These are phyloP conservation scores for Blepharisma japonicum DNA, from an alignment of 73 alveolate species.

Conservation along the genomic window DNA sequence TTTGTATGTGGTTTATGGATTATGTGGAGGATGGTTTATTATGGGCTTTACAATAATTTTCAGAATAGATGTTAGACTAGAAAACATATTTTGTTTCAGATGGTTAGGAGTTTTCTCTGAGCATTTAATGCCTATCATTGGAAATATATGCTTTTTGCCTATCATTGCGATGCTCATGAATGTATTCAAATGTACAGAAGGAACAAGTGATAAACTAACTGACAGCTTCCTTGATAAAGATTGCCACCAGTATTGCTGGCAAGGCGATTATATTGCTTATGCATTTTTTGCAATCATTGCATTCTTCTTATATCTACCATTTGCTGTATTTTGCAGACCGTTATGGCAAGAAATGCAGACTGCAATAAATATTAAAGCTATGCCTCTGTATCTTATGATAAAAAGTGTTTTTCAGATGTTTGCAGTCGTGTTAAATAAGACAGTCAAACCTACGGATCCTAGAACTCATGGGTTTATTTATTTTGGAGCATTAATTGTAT, in stretches of 20 bases:
- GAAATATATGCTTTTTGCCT: not conserved
- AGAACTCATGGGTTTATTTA: not conserved
- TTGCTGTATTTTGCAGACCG: not conserved
- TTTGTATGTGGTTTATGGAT: not conserved
- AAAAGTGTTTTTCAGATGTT: not conserved
- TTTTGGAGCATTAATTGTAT: not conserved
- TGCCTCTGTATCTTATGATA: not conserved
- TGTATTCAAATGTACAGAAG: not conserved
- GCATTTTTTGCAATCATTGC: not conserved
- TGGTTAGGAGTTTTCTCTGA: not conserved
- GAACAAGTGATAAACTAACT: not conserved
- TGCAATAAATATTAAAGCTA: not conserved
- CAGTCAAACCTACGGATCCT: not conserved
- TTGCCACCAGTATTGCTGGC: not conserved
- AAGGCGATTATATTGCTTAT: not conserved
- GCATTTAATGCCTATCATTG: not conserved
- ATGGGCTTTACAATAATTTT: not conserved
- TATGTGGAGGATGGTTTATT: not conserved
- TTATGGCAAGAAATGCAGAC: not conserved
- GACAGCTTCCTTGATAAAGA: not conserved
- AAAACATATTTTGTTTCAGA: not conserved
- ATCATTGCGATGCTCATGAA: not conserved
- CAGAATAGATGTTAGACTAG: not conserved
- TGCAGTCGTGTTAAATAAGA: not conserved
- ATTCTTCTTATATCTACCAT: not conserved